These are phyloP conservation scores for Saccharomycopsis selenospora DNA, from an alignment of 805 yeast species.

Conservation along the genomic window DNA sequence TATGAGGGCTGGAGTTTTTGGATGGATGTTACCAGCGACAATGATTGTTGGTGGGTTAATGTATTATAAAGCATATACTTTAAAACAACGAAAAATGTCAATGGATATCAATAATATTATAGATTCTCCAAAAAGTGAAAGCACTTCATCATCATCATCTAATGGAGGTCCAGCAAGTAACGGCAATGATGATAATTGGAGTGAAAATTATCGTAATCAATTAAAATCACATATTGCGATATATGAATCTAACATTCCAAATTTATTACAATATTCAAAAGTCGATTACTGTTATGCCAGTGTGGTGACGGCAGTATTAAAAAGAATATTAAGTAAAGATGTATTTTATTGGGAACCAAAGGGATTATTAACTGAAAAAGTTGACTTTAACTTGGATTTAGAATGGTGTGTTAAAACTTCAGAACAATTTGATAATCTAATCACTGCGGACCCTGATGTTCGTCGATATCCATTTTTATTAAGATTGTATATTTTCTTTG, in stretches of 20 bases:
- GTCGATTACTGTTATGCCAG: slow-evolving; percentile 15
- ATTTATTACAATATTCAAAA: slow-evolving; percentile 5
- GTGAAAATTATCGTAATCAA: slow-evolving; percentile 2
- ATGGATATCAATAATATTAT: slow-evolving; percentile 4
- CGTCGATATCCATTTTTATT: slow-evolving; percentile 15
- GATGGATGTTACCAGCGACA: slow-evolving; percentile 33
- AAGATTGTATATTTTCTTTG: slow-evolving; percentile 15
- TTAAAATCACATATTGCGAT: slow-evolving; percentile 1
- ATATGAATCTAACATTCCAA: slow-evolving; percentile 3
- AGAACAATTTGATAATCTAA: slow-evolving; percentile 5
- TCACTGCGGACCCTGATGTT: slow-evolving; percentile 12
- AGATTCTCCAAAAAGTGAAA: slow-evolving; percentile 2
- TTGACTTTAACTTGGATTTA: slow-evolving; percentile 6
- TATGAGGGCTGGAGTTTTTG: slow-evolving; percentile 31
- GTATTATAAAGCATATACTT: slow-evolving; percentile 7
- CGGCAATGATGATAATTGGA: slow-evolving; percentile 3
- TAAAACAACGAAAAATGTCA: slow-evolving; percentile 5
- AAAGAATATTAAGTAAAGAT: slow-evolving; percentile 5
- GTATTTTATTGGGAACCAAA: slow-evolving; percentile 14
- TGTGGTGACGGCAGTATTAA: slow-evolving; percentile 5
- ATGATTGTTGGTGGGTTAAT: slow-evolving; percentile 27
- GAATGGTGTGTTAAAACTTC: slow-evolving; percentile 7
- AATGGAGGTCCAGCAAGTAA: neutral
- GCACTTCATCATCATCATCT: neutral
- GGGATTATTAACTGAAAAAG: slow-evolving; percentile 8